Evolutionary conservation across 164 flowering plant genomes (phyloP), one percentile per base, ranked within the genome.

Genomic region (Stephania cephalantha): DNA sequence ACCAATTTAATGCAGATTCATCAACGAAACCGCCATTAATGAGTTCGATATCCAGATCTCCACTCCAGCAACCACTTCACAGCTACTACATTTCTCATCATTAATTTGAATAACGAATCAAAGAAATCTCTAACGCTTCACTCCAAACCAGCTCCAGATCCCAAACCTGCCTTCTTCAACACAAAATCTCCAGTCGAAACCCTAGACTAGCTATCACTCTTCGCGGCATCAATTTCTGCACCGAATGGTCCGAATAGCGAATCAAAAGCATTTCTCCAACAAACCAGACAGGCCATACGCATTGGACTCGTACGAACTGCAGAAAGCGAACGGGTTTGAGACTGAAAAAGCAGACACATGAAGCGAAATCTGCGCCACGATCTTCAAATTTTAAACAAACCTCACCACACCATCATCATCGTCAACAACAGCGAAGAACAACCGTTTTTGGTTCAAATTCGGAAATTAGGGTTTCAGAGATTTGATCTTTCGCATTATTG

Each of bases 321-420:
- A 18, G 5, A 58, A 58, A 58, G 65, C 4, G 22, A 17, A 58
- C 22, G 65, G 25, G 15, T 17, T 6, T 7, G 65, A 17, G 46
- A 13, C 65, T 5, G 18, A 69, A 18, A 69, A 69, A 9, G 29
- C 4, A 69, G 52, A 17, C 52, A 69, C 9, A 22, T n/a, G 9
- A 1, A 15, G 15, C 72, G 31, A 46, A 46, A 70, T 46, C 35
- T 20, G 31, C 11, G 58, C 31, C 72, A 70, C 72, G 73, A 71
- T 48, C 73, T 42, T 68, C 46, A 68, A 68, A 68, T 31, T n/a
- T 69, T 7, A 69, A 45, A 68, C 58, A 52, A 52, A 15, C 6
- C 42, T 2, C 42, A 35, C 42, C 42, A 2, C 42, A 35, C 42
- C 42, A 35, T 35, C 42, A 35, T 35, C 42, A 35, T 35, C 42